Conservation (phyloP, 2,329 filamentous ascomycete species). For the Sclerotinia sclerotiorum region DNA sequence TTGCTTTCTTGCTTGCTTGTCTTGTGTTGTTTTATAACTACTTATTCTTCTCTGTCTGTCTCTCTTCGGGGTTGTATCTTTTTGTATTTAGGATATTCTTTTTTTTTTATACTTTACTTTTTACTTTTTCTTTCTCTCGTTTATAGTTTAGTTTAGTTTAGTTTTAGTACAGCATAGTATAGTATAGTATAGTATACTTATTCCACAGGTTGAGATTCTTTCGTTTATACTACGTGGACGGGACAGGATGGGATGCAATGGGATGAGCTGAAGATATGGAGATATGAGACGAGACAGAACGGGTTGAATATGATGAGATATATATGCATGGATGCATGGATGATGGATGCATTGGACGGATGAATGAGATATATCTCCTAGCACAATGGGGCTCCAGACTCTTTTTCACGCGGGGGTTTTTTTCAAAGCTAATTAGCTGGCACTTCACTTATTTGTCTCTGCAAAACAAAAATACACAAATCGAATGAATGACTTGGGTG, state of each 20-base stretch:
- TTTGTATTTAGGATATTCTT: conserved; percentile 1
- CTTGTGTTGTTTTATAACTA: conserved; percentile 1
- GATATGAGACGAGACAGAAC: neutral
- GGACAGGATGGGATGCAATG: too few species aligned
- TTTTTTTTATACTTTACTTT: neutral
- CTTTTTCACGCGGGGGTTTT: neutral
- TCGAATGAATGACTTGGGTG: conserved; percentile 4
- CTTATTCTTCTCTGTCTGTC: conserved; percentile 18
- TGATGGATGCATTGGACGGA: neutral
- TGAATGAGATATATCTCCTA: neutral
- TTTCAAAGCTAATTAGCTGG: neutral
- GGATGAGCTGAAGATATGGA: neutral
- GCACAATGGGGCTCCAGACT: neutral
- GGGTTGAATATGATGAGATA: neutral
- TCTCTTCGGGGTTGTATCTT: conserved; percentile 24
- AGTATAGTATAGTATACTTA: neutral
- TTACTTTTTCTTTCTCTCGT: neutral
- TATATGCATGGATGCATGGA: neutral
- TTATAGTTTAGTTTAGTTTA: neutral
- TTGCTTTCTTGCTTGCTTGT: neutral
- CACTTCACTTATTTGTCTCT: too few species aligned
- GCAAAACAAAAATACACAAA: conserved; percentile 3
- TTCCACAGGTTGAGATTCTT: neutral
- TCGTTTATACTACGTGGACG: neutral
- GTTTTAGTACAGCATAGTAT: neutral